phyloP scores from a whole-genome alignment of 2,329 filamentous ascomycete species.

The Sarocladium oryzae region DNA sequence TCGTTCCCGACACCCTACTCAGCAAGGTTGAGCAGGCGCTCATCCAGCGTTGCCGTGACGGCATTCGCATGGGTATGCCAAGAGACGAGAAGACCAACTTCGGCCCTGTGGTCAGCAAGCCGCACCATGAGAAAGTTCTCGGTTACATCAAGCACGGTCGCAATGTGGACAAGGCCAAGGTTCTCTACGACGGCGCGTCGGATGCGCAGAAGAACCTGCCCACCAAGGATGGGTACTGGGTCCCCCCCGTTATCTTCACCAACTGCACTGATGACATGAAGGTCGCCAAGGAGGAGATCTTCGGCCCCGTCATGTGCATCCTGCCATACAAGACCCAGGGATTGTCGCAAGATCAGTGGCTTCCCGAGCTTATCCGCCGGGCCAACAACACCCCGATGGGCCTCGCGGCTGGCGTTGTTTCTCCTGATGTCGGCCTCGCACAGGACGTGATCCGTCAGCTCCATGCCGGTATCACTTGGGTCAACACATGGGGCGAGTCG shows the following conservation, averaged over 20 bases:
- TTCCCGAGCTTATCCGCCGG: slow-evolving; percentile 63
- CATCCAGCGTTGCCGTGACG: slow-evolving; percentile 44
- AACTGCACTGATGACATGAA: slow-evolving; percentile 79
- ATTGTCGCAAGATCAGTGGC: slow-evolving; percentile 24
- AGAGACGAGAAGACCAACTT: slow-evolving; percentile 71
- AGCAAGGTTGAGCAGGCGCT: slow-evolving; percentile 61
- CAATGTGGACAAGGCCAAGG: slow-evolving; percentile 62
- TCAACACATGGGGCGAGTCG: slow-evolving; percentile 90
- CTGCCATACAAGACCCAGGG: slow-evolving; percentile 56
- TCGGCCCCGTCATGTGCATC: slow-evolving; percentile 80
- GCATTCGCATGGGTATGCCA: slow-evolving; percentile 70
- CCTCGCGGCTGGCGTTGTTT: slow-evolving; percentile 79
- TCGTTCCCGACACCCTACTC: slow-evolving; percentile 64
- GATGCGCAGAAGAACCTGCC: slow-evolving; percentile 46
- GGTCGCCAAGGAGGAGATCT: slow-evolving; percentile 78
- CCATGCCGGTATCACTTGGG: slow-evolving; percentile 83
- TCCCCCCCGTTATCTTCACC: slow-evolving; percentile 77
- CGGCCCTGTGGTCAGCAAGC: slow-evolving; percentile 70
- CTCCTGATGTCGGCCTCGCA: slow-evolving; percentile 64
- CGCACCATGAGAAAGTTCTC: slow-evolving; percentile 72
- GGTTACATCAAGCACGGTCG: slow-evolving; percentile 71
- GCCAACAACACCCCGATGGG: slow-evolving; percentile 75
- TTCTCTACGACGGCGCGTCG: slow-evolving; percentile 65
- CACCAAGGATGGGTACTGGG: slow-evolving; percentile 66
- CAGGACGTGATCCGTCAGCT: slow-evolving; percentile 65